phyloP scores from a whole-genome alignment of 495 filamentous ascomycete genomes.

The Xylaria sp. region DNA sequence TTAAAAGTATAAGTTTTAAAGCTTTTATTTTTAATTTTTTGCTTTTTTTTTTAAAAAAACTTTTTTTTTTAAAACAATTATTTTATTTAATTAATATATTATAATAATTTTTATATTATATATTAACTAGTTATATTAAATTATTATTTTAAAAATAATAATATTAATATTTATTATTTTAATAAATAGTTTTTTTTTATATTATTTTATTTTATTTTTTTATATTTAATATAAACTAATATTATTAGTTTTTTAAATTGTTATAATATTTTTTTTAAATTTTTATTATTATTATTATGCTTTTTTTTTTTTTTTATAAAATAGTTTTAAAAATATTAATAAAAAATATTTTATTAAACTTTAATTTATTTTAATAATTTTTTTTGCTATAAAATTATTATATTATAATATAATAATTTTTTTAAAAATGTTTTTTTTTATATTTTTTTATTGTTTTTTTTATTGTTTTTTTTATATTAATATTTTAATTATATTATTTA shows the following conservation, averaged over 20 bases:
- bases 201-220: not conserved
- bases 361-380: too few species aligned
- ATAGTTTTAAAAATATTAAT: too few species aligned
- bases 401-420: too few species aligned
- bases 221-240: not conserved
- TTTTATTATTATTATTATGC: not conserved
- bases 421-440: too few species aligned
- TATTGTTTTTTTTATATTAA: too few species aligned
- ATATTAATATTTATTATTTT: too few species aligned
- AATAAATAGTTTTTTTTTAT: too few species aligned
- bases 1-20: not conserved
- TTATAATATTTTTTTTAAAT: not conserved
- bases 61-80: not conserved
- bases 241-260: not conserved
- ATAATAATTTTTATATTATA: not conserved
- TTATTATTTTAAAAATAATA: not conserved
- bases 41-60: not conserved
- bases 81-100: not conserved
- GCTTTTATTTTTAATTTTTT: not conserved
- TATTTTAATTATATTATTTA: too few species aligned
- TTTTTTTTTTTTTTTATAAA: too few species aligned
- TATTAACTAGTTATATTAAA: not conserved
- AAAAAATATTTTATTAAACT: too few species aligned
- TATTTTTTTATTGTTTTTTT: too few species aligned
- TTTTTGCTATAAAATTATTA: too few species aligned